Base-by-base conservation (phyloP, 1,284 basidiomycete species). In the Porogramme epimiltina region DNA sequence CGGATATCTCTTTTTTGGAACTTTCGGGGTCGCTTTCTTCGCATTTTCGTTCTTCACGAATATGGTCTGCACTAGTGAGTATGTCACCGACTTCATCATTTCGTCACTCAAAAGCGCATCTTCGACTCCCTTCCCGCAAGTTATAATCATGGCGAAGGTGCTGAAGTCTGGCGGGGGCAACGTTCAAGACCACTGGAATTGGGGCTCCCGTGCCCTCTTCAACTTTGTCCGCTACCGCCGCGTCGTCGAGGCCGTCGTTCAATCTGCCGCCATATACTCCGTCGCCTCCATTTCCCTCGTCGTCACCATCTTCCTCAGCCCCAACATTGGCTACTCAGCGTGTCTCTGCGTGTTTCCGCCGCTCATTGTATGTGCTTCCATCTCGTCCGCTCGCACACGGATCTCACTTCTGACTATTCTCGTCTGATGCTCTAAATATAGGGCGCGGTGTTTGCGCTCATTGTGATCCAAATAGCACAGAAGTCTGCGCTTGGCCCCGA, bases 221-320 rank as follows among this genome's bases (percentile, higher is more conserved):
- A 46, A 46, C 24, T 25, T 38, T 25, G 20, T 45, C 8, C n/a
- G n/a, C n/a, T n/a, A n/a, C n/a, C n/a, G n/a, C n/a, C n/a, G n/a
- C n/a, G n/a, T n/a, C n/a, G n/a, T n/a, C n/a, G 42, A 43, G n/a
- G 42, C 26, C 26, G 22, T 43, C 24, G n/a, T 43, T 19, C 42
- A 43, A 31, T 43, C 42, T 10, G 42, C 42, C 8, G n/a, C 18
- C 42, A 3, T 43, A 18, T 31, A 43, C 24, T 43, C 42, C 18
- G 42, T 20, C 11, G 42, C 42, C 26, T 43, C 42, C 11, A 23
- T 43, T 8, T 25, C 22, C 3, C 42, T 43, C 4, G 42, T 43
- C 19, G 20, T 43, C n/a, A 43, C 42, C 10, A 31, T 31, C 10
- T 31, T 43, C 18, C 18, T 13, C 9, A 43, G 42, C n/a, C 24